phyloP scores from a whole-genome alignment of 352 stramenopile genomes.

The Globisporangium rhizosaccharum region DNA sequence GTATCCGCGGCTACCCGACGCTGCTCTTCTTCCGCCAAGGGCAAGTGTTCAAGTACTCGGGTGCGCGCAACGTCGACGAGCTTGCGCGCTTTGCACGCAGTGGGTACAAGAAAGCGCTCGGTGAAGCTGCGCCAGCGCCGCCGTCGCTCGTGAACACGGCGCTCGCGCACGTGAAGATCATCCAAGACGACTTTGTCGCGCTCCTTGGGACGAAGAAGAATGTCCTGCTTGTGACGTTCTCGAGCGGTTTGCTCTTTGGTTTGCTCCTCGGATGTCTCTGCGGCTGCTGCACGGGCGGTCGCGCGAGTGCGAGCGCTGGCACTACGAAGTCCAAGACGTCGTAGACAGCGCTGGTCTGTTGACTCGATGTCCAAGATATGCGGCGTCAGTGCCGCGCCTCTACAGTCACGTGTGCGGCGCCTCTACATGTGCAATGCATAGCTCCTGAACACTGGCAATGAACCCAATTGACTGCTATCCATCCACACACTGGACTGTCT shows the following conservation, averaged over 20 bases:
- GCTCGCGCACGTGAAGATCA: constrained; percentile 33
- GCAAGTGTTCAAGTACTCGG: constrained; percentile 71
- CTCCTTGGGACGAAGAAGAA: constrained; percentile 80
- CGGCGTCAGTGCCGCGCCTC: too few species aligned
- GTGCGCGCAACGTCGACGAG: constrained; percentile 47
- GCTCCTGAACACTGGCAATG: too few species aligned
- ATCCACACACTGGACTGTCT: too few species aligned
- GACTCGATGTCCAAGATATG: constrained; percentile 21
- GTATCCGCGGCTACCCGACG: constrained; percentile 73
- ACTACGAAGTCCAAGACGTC: constrained; percentile 50
- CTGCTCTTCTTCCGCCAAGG: constrained; percentile 75
- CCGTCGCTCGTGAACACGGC: constrained; percentile 32
- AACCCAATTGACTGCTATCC: too few species aligned
- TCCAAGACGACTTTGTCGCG: constrained; percentile 62
- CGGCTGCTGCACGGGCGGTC: constrained; percentile 59
- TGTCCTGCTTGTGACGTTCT: constrained; percentile 72
- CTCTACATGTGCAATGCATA: too few species aligned
- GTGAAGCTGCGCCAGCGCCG: constrained; percentile 24
- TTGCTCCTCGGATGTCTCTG: constrained; percentile 65
- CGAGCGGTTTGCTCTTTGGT: constrained; percentile 51
- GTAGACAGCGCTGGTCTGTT: constrained; percentile 17
- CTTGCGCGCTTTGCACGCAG: constrained; percentile 54
- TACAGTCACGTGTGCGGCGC: too few species aligned
- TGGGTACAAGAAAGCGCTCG: constrained; percentile 50
- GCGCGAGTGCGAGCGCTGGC: constrained; percentile 14